A percentile compares a stretch with the other conserved stretches of the same genome.
Conservation (phyloP, 805 yeast species). For the Metschnikowia lochheadii region DNA sequence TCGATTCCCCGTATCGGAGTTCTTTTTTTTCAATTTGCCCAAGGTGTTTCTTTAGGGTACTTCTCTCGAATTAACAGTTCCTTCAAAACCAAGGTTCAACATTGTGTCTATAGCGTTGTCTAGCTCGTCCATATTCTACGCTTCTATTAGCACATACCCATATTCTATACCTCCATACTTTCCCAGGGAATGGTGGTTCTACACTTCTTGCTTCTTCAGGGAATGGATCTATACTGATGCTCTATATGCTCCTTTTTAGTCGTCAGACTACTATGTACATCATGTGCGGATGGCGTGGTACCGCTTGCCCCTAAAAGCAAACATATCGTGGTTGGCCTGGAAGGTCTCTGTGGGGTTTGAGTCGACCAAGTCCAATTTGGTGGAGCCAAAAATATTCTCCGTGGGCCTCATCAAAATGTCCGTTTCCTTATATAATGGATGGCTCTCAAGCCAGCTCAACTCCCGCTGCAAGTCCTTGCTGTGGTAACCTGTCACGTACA, state of each 20-base stretch:
- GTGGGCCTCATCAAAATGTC: slow-evolving; percentile 77
- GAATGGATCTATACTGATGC: too few species aligned
- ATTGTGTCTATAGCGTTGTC: too few species aligned
- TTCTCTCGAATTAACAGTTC: too few species aligned
- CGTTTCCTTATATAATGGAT: slow-evolving; percentile 56
- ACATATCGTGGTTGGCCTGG: slow-evolving; percentile 84
- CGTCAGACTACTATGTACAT: neutral
- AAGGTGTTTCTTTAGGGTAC: too few species aligned
- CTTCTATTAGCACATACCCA: too few species aligned
- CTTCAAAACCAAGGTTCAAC: too few species aligned
- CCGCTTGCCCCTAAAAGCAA: slow-evolving; percentile 94
- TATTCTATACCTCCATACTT: too few species aligned
- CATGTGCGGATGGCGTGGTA: slow-evolving; percentile 69
- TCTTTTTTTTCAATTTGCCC: neutral
- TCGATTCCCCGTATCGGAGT: slow-evolving; percentile 21
- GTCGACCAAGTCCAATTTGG: slow-evolving; percentile 94
- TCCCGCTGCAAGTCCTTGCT: slow-evolving; percentile 68
- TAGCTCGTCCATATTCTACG: too few species aligned
- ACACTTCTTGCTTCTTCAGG: neutral
- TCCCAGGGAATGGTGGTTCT: too few species aligned
- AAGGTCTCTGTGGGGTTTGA: slow-evolving; percentile 88
- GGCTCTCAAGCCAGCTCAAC: slow-evolving; percentile 66
- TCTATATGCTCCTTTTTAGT: neutral
- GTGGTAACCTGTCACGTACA: slow-evolving; percentile 88
- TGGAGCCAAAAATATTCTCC: slow-evolving; percentile 72